Base-by-base conservation (phyloP, 1,284 basidiomycete genomes). In the Trichosporon faecale region DNA sequence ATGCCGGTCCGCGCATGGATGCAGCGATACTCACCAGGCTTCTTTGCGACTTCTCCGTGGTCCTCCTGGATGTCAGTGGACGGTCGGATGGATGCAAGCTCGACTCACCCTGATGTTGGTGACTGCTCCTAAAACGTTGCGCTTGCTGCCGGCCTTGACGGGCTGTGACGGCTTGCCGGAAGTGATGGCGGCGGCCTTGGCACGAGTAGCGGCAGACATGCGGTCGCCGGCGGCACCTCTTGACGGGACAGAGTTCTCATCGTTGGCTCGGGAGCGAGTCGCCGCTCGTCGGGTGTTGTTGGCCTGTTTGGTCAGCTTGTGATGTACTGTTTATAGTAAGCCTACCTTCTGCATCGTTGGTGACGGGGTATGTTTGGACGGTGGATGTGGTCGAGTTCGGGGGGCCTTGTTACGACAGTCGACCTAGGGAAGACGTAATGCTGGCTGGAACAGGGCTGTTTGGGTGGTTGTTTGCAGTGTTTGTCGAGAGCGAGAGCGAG, bases 161-260 rank as follows among this genome's bases (percentile, higher is more conserved):
- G 44, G 57, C 29, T 61, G 57, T 31, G 57, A 31, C 57, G 57
- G 33, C 23, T 67, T 68, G 16, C 16, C 25, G 33, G 66, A 35
- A 14, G 67, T 63, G 37, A 68, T 64, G 64, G 46, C 66, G 18
- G 66, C 65, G 31, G 73, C 68, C 66, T 77, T 77, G 67, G 76
- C 74, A 31, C 77, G 72, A 11, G 29, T 33, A 37, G 75, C 77
- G 66, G 77, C 78, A 27, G 44, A n/a, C 16, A 21, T 46, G 21
- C 49, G n/a, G 57, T 61, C 80, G 74, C 68, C 70, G 14, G 76
- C 21, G 55, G 69, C 66, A 23, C 75, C 66, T 63, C 76, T 75
- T 37, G 75, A 67, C 9, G 81, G 80, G 52, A 77, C 70, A 37
- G 79, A 79, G 68, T 83, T 83, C 73, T 83, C 82, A 71, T 83